phyloP scores from a whole-genome alignment of 164 flowering plant genomes.

The Vitis cinerea region DNA sequence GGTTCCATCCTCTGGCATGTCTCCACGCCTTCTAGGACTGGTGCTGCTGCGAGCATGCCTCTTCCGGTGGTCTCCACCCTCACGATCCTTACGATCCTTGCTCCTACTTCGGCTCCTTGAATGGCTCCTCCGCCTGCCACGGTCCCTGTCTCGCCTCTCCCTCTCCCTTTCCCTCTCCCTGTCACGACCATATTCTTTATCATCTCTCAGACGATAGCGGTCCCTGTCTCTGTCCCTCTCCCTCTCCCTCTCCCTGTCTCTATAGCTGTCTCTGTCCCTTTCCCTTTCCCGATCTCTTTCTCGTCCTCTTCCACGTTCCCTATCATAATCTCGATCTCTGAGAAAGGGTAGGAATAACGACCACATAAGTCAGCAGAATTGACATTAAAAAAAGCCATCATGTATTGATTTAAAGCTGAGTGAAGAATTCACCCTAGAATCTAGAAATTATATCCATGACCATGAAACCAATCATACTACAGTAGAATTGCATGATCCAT shows the following conservation, averaged over 20 bases:
- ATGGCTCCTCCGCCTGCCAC: slow-evolving; percentile 70
- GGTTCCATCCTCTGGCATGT: slow-evolving; percentile 36
- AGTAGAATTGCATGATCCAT: neutral
- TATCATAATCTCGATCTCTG: slow-evolving; percentile 42
- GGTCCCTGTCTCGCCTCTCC: slow-evolving; percentile 80
- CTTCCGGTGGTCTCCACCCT: slow-evolving; percentile 60
- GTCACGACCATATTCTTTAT: slow-evolving; percentile 72
- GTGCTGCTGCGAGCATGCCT: slow-evolving; percentile 64
- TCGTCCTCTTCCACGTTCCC: slow-evolving; percentile 27
- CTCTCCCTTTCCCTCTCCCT: slow-evolving; percentile 60
- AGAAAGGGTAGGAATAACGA: neutral
- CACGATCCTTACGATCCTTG: slow-evolving; percentile 62
- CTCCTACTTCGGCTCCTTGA: slow-evolving; percentile 79
- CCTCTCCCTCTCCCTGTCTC: slow-evolving; percentile 45
- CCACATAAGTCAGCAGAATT: too few species aligned
- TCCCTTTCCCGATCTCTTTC: slow-evolving; percentile 53
- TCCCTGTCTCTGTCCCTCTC: slow-evolving; percentile 61
- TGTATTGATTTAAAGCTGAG: too few species aligned
- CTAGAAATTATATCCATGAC: neutral
- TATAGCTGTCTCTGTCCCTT: slow-evolving; percentile 40
- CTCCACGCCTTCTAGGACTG: slow-evolving; percentile 64
- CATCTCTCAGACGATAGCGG: slow-evolving; percentile 66
- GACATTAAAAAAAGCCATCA: neutral
- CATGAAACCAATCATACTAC: neutral
- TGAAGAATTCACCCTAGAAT: too few species aligned